Conservation (phyloP, 805 yeast genomes). For the Kodamaea neixiangensis region DNA sequence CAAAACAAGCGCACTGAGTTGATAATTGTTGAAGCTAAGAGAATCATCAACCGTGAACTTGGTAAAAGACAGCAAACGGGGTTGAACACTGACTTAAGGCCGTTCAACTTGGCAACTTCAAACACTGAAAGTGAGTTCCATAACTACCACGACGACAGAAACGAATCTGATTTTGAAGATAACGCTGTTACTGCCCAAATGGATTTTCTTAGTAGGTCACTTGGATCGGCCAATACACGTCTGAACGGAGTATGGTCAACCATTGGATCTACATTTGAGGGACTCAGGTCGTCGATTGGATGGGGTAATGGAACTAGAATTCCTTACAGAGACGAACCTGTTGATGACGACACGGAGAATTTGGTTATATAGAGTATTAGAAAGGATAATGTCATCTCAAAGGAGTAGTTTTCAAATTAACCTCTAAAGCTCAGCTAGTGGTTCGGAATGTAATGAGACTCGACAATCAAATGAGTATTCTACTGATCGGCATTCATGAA, state of each 20-base stretch:
- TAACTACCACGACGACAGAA: constrained; percentile 15
- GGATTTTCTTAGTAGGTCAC: constrained; percentile 9
- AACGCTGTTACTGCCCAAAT: constrained; percentile 8
- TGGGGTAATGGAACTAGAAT: constrained; percentile 6
- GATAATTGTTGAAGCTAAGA: constrained; percentile 43
- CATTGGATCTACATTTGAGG: constrained; percentile 26
- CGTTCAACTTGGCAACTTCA: constrained; percentile 30
- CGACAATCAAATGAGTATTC: no score
- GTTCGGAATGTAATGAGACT: no score
- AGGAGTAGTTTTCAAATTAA: neutral
- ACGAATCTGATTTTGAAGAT: constrained; percentile 12
- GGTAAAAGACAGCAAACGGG: constrained; percentile 25
- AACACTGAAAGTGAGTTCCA: constrained; percentile 27
- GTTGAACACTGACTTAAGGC: constrained; percentile 21
- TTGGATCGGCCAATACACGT: neutral
- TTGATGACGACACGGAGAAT: constrained; percentile 30
- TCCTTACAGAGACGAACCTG: constrained; percentile 28
- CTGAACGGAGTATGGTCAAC: constrained; percentile 26
- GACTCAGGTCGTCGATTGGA: constrained; percentile 17
- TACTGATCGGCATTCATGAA: no score
- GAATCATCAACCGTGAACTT: constrained; percentile 39
- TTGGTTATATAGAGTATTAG: constrained; percentile 26
- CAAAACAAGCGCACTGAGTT: constrained; percentile 33
- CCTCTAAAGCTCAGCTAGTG: no score
- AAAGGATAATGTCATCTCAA: no score